A percentile compares a stretch with the other conserved stretches of the same genome.
Conservation (phyloP, 148 eudicot genomes). For the Rhododendron simsii region DNA sequence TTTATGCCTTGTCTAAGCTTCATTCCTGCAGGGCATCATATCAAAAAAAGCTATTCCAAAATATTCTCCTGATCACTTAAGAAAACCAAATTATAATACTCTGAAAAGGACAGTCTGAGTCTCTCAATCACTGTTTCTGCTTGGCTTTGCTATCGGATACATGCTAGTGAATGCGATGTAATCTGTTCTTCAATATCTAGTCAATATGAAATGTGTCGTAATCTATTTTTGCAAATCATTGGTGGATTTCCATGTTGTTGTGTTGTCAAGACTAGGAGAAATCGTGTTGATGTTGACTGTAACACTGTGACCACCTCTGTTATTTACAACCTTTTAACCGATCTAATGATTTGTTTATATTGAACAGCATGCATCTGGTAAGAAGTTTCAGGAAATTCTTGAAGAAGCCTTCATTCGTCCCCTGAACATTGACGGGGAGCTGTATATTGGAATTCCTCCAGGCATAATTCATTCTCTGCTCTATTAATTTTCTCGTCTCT, state of each 20-base stretch:
- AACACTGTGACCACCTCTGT: neutral
- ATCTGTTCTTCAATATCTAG: neutral
- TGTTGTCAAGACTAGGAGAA: neutral
- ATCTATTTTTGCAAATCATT: neutral
- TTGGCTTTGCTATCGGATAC: neutral
- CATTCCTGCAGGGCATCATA: neutral
- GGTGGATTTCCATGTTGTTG: neutral
- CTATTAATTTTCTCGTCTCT: neutral
- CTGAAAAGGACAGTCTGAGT: neutral
- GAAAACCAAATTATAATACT: neutral
- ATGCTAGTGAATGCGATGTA: neutral
- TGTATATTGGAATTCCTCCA: constrained; percentile 96
- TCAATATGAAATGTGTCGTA: neutral
- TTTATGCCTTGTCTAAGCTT: neutral
- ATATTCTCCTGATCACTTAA: neutral
- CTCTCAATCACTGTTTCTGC: neutral
- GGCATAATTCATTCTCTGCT: constrained; percentile 35
- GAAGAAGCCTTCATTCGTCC: constrained; percentile 88
- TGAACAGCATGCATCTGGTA: constrained; percentile 79
- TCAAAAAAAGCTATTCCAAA: neutral
- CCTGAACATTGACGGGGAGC: constrained; percentile 78
- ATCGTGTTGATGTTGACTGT: neutral
- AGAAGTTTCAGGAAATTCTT: constrained; percentile 85
- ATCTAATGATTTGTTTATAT: constrained; percentile 4
- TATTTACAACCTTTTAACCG: neutral